phyloP scores from a whole-genome alignment of 768 basidiomycete genomes.

The Boletus reticuloceps region DNA sequence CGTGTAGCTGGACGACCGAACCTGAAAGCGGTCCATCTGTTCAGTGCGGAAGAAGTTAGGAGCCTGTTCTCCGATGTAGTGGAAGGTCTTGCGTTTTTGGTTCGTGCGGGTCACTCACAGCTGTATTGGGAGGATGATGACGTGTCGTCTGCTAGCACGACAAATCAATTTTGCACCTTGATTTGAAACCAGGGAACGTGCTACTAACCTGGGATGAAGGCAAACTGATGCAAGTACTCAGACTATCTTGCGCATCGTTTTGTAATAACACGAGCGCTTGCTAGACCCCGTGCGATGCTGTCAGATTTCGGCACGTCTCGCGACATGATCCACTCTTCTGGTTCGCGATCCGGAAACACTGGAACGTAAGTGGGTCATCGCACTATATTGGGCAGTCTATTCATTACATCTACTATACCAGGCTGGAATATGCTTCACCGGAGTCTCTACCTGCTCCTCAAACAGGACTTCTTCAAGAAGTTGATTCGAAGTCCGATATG shows the following conservation, averaged over 20 bases:
- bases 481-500: slow-evolving; percentile 91
- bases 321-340: slow-evolving; percentile 75
- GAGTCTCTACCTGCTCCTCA: slow-evolving; percentile 74
- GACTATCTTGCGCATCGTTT: not conserved
- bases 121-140: slow-evolving; percentile 3
- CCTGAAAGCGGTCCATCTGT: slow-evolving; percentile 77
- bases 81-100: slow-evolving; percentile 85
- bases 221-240: slow-evolving; percentile 59
- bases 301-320: slow-evolving; percentile 95
- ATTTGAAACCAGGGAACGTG: slow-evolving; percentile 93
- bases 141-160: slow-evolving; percentile 51
- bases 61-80: slow-evolving; percentile 83
- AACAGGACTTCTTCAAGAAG: slow-evolving; percentile 62
- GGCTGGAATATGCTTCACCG: slow-evolving; percentile 85
- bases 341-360: slow-evolving; percentile 84
- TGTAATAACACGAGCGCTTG: not conserved
- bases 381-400: not conserved
- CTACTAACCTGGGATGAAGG: slow-evolving; percentile 90
- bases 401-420: slow-evolving; percentile 23
- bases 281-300: slow-evolving; percentile 88
- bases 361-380: slow-evolving; percentile 67
- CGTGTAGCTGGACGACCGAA: slow-evolving; percentile 29
- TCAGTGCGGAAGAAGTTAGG: slow-evolving; percentile 82
- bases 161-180: slow-evolving; percentile 85
- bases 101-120: slow-evolving; percentile 33